Conservation (phyloP, 1,139 yeast species). For the Geotrichum citri-aurantii region DNA sequence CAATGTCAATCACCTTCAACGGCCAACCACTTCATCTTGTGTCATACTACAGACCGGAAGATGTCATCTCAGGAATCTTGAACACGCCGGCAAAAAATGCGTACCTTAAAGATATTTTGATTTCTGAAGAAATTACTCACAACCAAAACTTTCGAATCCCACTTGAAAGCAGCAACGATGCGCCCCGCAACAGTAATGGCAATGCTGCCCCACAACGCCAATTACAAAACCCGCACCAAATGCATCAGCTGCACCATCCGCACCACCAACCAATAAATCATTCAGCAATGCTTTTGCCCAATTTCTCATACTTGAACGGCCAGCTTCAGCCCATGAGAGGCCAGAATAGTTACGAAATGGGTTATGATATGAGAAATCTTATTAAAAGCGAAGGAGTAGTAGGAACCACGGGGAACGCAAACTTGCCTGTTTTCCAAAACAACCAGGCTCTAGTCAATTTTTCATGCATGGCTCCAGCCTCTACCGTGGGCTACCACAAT, state of each 20-base stretch:
- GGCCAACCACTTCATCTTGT: slow-evolving; percentile 56
- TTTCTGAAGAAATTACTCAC: slow-evolving; percentile 57
- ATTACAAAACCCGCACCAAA: slow-evolving; percentile 2
- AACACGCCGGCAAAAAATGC: slow-evolving; percentile 53
- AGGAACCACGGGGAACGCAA: background rate
- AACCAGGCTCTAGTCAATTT: background rate
- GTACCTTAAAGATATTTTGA: slow-evolving; percentile 46
- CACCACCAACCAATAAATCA: background rate
- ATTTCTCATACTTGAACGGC: slow-evolving; percentile 2
- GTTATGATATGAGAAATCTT: slow-evolving; percentile 2
- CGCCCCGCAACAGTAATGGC: slow-evolving; percentile 16
- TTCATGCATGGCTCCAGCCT: background rate
- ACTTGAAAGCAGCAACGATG: slow-evolving; percentile 31
- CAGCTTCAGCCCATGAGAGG: background rate
- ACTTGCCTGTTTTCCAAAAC: background rate
- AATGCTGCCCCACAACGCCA: background rate
- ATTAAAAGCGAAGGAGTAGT: background rate
- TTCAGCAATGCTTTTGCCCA: background rate
- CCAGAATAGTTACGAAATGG: slow-evolving; percentile 2
- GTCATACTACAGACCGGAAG: slow-evolving; percentile 39
- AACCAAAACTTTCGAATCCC: slow-evolving; percentile 50
- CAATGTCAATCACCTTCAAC: slow-evolving; percentile 54
- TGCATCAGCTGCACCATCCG: slow-evolving; percentile 1
- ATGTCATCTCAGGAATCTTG: slow-evolving; percentile 40
- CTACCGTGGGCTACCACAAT: background rate